A percentile compares a stretch with the other conserved stretches of the same genome.
Conservation (phyloP, 139 green algal species). For the Desmodesmus armatus region DNA sequence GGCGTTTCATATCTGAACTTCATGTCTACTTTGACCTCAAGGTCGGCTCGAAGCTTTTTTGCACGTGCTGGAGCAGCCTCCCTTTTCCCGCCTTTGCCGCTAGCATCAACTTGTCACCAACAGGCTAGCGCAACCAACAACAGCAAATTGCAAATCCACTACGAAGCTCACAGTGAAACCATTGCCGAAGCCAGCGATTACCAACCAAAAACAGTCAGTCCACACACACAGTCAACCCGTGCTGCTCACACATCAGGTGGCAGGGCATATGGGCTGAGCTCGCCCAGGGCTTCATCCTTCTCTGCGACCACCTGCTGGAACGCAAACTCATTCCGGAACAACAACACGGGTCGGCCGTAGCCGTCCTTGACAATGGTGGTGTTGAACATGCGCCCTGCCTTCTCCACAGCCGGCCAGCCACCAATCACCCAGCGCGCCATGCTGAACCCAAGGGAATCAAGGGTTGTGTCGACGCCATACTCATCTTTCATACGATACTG, state of each 20-base stretch:
- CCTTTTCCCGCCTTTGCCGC: too few relatives aligned
- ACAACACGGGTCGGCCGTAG: constrained; percentile 76
- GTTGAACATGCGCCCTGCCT: constrained; percentile 80
- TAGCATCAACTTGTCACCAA: background rate
- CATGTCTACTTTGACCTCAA: too few relatives aligned
- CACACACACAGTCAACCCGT: too few relatives aligned
- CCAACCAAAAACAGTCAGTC: too few relatives aligned
- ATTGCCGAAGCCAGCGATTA: too few relatives aligned
- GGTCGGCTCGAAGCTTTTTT: too few relatives aligned
- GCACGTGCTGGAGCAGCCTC: too few relatives aligned
- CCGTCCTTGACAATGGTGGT: constrained; percentile 74
- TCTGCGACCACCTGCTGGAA: constrained; percentile 68
- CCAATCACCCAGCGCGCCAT: constrained; percentile 65
- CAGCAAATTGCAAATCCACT: too few relatives aligned
- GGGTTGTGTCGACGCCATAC: constrained; percentile 80
- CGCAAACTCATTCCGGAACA: constrained; percentile 83
- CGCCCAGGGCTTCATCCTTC: constrained; percentile 50
- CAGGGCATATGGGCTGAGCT: constrained; percentile 62
- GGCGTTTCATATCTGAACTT: too few relatives aligned
- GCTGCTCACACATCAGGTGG: constrained; percentile 55
- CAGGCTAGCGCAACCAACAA: background rate
- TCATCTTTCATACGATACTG: constrained; percentile 69
- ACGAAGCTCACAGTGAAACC: too few relatives aligned
- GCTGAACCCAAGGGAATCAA: constrained; percentile 76
- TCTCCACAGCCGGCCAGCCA: constrained; percentile 72